These are phyloP conservation scores for Exophiala sideris DNA, from an alignment of 2,329 filamentous ascomycete species.

Conservation along the genomic window DNA sequence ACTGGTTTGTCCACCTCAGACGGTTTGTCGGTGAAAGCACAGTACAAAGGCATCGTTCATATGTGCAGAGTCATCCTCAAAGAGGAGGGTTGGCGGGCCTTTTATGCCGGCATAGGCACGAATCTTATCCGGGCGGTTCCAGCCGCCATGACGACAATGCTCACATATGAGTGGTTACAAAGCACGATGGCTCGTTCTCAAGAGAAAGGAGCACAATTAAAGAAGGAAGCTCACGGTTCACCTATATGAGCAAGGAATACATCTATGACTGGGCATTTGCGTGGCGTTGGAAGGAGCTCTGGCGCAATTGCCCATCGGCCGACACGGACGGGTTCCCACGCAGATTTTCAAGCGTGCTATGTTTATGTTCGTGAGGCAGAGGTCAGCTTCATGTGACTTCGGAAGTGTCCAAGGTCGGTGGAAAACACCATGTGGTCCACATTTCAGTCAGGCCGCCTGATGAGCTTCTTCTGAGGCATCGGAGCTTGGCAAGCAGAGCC, in stretches of 20 bases:
- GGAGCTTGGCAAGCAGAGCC: no score
- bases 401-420: no score
- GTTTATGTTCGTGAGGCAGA: no score
- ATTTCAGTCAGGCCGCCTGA: no score
- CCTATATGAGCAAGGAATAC: conserved; percentile 3
- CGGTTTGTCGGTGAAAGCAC: conserved; percentile 53
- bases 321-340: not conserved
- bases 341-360: no score
- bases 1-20: conserved; percentile 55
- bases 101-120: conserved; percentile 95
- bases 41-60: conserved; percentile 73
- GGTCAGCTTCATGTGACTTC: no score
- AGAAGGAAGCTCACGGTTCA: conserved; percentile 7
- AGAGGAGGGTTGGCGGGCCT: conserved; percentile 94
- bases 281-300: conserved; percentile 6
- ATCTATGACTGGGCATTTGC: not conserved
- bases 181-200: conserved; percentile 54
- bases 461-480: no score
- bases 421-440: no score
- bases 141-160: conserved; percentile 93
- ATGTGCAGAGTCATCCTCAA: conserved; percentile 80
- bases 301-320: not conserved
- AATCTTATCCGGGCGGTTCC: conserved; percentile 96
- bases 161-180: conserved; percentile 83
- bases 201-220: conserved; percentile 38